These are phyloP conservation scores for Aspergillus quadricinctus DNA, from an alignment of 2,329 filamentous ascomycete species.

Conservation along the genomic window DNA sequence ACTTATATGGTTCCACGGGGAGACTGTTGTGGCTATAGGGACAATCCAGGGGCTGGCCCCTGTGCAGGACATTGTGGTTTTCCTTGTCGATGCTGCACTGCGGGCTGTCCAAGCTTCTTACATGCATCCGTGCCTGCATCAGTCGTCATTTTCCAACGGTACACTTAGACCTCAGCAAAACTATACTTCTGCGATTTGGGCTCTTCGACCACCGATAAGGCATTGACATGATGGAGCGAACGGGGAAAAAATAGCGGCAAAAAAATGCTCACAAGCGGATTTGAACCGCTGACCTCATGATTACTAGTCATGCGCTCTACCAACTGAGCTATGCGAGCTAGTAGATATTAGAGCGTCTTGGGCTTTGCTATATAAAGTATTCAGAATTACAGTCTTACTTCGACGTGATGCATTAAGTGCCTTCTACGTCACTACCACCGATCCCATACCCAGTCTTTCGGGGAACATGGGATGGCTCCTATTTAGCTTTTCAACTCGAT, in stretches of 20 bases:
- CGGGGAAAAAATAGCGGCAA: too few species aligned
- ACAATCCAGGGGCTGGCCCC: not conserved
- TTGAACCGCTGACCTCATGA: constrained; percentile 36
- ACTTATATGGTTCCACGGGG: not conserved
- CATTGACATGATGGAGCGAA: too few species aligned
- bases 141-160: not conserved
- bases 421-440: not conserved
- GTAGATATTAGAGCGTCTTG: not conserved
- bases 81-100: not conserved
- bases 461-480: not conserved
- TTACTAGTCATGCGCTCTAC: constrained; percentile 36
- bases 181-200: not conserved
- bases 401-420: not conserved
- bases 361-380: not conserved
- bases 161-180: not conserved
- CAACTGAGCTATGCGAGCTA: constrained; percentile 32
- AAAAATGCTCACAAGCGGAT: constrained; percentile 29
- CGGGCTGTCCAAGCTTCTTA: not conserved
- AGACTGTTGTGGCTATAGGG: not conserved
- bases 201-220: not conserved
- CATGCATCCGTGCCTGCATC: not conserved
- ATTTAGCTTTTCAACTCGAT: not conserved
- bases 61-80: not conserved
- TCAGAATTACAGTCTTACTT: too few species aligned
- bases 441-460: not conserved